Conservation (phyloP, 495 filamentous ascomycete genomes). For the Pyrenula massariospora region DNA sequence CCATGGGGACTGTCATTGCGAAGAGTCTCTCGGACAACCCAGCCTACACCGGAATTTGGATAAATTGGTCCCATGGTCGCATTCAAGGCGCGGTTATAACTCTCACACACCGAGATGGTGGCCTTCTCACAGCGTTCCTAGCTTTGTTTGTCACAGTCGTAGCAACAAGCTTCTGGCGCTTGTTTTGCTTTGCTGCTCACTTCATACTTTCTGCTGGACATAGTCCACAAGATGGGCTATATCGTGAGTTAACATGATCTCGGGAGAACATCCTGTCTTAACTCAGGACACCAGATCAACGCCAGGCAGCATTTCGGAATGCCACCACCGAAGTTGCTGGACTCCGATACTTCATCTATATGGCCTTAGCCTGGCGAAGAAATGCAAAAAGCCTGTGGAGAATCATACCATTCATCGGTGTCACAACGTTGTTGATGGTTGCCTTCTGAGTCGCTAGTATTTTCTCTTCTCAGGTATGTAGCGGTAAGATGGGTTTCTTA, state of each 20-base stretch:
- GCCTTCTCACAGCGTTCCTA: conserved; percentile 8
- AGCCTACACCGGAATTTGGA: conserved; percentile 9
- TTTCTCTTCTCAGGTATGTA: conserved; percentile 5
- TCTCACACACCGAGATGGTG: conserved; percentile 2
- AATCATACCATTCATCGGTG: neutral
- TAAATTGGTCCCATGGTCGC: conserved; percentile 9
- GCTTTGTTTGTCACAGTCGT: conserved; percentile 9
- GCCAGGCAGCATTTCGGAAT: conserved; percentile 6
- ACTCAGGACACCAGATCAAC: conserved; percentile 2
- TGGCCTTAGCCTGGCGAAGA: conserved; percentile 1
- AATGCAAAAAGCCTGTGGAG: neutral
- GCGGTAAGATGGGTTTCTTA: too few relatives aligned
- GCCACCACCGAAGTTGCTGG: neutral
- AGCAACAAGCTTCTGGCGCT: conserved; percentile 8
- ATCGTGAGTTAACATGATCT: neutral
- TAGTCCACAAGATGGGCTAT: conserved; percentile 2
- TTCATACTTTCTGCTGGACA: neutral
- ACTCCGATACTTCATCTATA: neutral
- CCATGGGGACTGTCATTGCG: neutral
- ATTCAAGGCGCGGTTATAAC: conserved; percentile 9
- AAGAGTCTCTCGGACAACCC: neutral
- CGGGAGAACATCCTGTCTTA: neutral
- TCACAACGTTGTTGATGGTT: neutral
- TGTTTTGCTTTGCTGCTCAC: conserved; percentile 6
- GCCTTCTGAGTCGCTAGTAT: conserved; percentile 2